Evolutionary conservation across 2,329 filamentous ascomycete species (phyloP), one percentile per base, ranked within the genome.

Genomic region (Salinomyces thailandicus): DNA sequence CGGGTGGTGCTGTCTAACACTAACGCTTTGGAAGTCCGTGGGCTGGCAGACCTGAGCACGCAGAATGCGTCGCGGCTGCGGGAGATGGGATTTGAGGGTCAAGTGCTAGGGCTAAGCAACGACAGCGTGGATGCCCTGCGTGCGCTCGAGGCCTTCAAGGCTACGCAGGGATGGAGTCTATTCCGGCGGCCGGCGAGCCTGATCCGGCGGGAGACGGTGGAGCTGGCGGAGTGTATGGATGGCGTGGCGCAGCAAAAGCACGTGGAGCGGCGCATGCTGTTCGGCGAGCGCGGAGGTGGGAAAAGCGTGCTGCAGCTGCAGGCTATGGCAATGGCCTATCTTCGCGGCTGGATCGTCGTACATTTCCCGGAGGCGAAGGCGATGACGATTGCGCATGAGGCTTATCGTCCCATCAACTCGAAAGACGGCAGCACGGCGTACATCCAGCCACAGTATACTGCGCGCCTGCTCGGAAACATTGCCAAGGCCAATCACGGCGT

Each of bases 341-440:
- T 87, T 53, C 85, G 85, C 58, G 73, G 81, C 18, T 96, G 87
- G 85, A 71, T 94, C 30, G 86, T 96, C 31, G 71, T 98, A 40
- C 81, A 84, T 54, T 72, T 96, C 35, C 87, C 91, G 24, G 86
- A 98, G 85, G 89, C 77, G 37, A 79, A 87, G 54, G 87, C 94
- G 38, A 67, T 95, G 32, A 79, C 81, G 45, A 83, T 79, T 45
- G 85, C 77, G 33, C 73, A 81, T 53, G 93, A 84, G 27, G 79
- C 86, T 42, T 98, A 95, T 63, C 70, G 76, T 2, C 76, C 79
- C 1, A 67, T 87, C 38, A 70, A 73, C 16, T 71, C 71, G 30
- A 62, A 66, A 14, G 55, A 62, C 5, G 44, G 49, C 8, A 67
- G 69, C 4, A 55, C 60, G 9, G 61, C 69, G 41, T 96, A 87